phyloP scores from a whole-genome alignment of 169 alveolate species.

The Plasmodium inui region DNA sequence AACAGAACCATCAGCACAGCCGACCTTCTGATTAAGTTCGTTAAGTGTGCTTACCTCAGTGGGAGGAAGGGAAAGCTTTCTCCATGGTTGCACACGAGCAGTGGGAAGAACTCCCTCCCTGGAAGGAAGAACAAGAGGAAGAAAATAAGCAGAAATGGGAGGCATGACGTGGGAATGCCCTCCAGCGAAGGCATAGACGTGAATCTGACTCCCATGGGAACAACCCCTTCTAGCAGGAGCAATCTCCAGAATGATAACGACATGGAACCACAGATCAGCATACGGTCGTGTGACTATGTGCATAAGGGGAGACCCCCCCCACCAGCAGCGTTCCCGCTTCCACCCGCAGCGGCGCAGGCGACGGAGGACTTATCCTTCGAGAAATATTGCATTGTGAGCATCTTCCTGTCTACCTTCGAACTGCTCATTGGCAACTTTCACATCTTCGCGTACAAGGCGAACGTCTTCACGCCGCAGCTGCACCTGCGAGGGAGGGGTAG shows the following conservation, averaged over 20 bases:
- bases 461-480: conserved; percentile 33
- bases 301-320: background rate
- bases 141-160: background rate
- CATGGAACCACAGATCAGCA: conserved; percentile 21
- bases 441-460: conserved; percentile 58
- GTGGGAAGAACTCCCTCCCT: background rate
- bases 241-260: background rate
- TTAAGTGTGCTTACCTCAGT: background rate
- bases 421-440: conserved; percentile 35
- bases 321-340: background rate
- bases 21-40: background rate
- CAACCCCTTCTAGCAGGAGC: background rate
- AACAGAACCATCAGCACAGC: background rate
- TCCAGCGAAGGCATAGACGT: background rate
- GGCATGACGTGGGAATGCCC: background rate
- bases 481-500: background rate
- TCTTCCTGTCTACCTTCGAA: conserved; percentile 42
- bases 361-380: conserved; percentile 17
- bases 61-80: background rate
- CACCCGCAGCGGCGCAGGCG: background rate
- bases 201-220: background rate
- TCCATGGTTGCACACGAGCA: background rate
- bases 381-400: conserved; percentile 27
- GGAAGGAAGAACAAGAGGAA: background rate
- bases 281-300: conserved; percentile 50